Percentiles rank a stretch among this genome's conserved stretches.
Conservation (phyloP, 768 basidiomycete genomes). For the Calocybe indica region DNA sequence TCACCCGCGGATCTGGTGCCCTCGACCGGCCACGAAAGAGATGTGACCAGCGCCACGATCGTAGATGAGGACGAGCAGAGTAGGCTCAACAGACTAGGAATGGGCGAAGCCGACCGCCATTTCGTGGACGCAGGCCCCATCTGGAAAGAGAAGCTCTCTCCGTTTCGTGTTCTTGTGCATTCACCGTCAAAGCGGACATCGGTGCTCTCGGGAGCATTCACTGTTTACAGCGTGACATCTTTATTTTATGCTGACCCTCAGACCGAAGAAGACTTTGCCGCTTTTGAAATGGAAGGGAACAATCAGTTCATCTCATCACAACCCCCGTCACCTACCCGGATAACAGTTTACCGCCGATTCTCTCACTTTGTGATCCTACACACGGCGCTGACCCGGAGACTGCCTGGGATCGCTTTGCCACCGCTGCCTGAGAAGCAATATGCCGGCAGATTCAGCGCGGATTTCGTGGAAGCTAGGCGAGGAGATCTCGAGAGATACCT, state of each 20-base stretch:
- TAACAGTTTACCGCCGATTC: conserved; percentile 79
- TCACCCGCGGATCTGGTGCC: conserved; percentile 6
- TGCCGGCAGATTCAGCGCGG: conserved; percentile 70
- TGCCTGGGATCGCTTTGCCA: conserved; percentile 75
- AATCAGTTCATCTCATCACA: conserved; percentile 10
- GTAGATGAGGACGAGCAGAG: conserved; percentile 34
- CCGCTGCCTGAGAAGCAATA: conserved; percentile 86
- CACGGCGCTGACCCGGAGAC: conserved; percentile 57
- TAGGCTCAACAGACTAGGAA: conserved; percentile 31
- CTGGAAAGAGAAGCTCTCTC: conserved; percentile 71
- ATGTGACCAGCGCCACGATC: conserved; percentile 25
- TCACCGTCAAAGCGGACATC: conserved; percentile 75
- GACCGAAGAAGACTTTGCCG: conserved; percentile 8
- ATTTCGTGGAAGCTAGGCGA: conserved; percentile 77
- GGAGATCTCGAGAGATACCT: conserved; percentile 81
- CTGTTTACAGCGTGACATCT: conserved; percentile 71
- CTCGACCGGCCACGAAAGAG: conserved; percentile 17
- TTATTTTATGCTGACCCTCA: conserved; percentile 39
- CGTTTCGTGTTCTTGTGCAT: conserved; percentile 71
- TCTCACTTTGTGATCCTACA: conserved; percentile 81
- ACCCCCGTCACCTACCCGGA: conserved; percentile 37
- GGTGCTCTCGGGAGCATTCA: conserved; percentile 63
- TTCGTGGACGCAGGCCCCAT: conserved; percentile 64
- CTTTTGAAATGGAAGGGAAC: conserved; percentile 11
- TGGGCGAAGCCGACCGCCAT: conserved; percentile 61